Percentiles rank a stretch among this genome's conserved stretches.
These are phyloP conservation scores for Aeschynomene evenia DNA, from an alignment of 306 rosid genomes.

Conservation along the genomic window DNA sequence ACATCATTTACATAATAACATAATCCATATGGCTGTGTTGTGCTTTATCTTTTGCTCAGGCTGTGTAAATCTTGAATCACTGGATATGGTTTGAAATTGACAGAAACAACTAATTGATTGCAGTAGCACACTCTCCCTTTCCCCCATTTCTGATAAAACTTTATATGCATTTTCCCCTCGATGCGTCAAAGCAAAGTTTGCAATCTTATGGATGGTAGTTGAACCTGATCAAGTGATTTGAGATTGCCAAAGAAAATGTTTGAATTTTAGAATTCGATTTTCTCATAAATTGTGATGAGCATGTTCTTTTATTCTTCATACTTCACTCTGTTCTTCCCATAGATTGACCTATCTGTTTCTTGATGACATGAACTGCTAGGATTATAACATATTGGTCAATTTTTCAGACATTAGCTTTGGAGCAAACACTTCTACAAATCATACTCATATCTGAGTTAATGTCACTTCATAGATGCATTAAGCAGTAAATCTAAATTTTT, in stretches of 20 bases:
- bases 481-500: constrained; percentile 15
- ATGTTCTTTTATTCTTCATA: neutral
- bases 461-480: neutral
- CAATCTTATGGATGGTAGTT: neutral
- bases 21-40: neutral
- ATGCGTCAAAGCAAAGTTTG: constrained; percentile 1
- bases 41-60: neutral
- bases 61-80: neutral
- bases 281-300: neutral
- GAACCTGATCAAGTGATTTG: neutral
- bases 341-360: constrained; percentile 3
- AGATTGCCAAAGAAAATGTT: neutral
- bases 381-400: constrained; percentile 1
- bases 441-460: neutral
- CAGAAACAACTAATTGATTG: neutral
- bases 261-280: neutral
- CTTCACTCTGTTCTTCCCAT: too few relatives aligned
- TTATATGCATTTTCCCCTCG: neutral
- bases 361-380: constrained; percentile 8
- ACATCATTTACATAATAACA: neutral
- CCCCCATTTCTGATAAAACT: neutral
- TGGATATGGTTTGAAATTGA: neutral
- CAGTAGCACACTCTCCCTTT: neutral
- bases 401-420: neutral
- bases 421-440: neutral